Base-by-base conservation (phyloP, 2,329 filamentous ascomycete species). In the Aspergillus fumigatiaffinis region DNA sequence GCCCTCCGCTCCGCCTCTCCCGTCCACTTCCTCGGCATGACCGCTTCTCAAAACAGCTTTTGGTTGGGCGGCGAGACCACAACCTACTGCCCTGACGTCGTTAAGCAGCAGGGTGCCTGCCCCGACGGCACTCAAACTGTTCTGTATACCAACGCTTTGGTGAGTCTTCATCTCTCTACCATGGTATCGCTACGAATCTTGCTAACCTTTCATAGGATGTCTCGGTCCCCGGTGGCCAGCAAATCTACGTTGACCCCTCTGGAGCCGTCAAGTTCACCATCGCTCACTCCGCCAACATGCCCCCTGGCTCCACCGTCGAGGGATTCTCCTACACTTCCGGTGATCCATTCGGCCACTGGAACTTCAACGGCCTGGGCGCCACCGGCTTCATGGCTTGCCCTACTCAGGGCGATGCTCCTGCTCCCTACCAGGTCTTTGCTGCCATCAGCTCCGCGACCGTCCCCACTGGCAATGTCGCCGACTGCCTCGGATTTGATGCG, bases 151-250 rank as follows among this genome's bases (percentile, higher is more conserved):
- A 63, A 60, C 49, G 63, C 66, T 49, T 63, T 76, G 61, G 73
- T 76, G 70, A 41, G 60, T 58, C 3, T 21, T 8, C 1, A 32
- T 42, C 46, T 1, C 29, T 23, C 6, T 66, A 62, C 3, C 67
- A 47, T n/a, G 55, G 58, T n/a, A 32, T 21, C 23, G 77, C 73
- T 4, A 48, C 50, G 23, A 52, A 51, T 51, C 59, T 56, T 52
- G 12, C 41, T 20, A 42, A 47, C 12, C 44, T 25, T 6, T 7
- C 23, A 21, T 25, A 82, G 66, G 71, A 74, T 28, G 80, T 84
- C 41, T 65, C 77, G 28, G 85, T 87, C 2, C 84, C 85, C 4
- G 85, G 85, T 46, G 86, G 86, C 26, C 85, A 89, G 67, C 68
- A 76, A 57, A 78, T 87, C 62, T 88, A 84, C 68, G 78, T 88